phyloP scores from a whole-genome alignment of 352 stramenopile species.

The Pythium myriotylum region DNA sequence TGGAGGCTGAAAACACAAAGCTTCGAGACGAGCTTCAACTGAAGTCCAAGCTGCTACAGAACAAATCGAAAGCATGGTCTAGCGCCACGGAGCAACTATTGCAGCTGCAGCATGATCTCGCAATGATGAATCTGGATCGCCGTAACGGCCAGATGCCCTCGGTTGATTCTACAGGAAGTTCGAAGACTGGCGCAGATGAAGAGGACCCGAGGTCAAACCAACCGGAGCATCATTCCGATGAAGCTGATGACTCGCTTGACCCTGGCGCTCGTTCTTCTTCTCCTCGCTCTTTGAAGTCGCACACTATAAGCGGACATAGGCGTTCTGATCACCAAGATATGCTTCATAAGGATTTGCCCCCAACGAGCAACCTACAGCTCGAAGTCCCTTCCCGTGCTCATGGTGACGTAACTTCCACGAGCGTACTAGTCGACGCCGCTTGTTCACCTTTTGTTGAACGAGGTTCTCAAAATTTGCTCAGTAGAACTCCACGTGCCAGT shows the following conservation, averaged over 20 bases:
- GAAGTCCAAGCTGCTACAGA: slow-evolving; percentile 81
- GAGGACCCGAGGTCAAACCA: slow-evolving; percentile 1
- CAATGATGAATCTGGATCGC: slow-evolving; percentile 76
- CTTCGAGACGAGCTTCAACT: slow-evolving; percentile 78
- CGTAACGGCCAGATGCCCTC: slow-evolving; percentile 2
- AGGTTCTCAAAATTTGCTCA: background rate
- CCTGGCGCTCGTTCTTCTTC: background rate
- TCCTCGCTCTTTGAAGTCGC: background rate
- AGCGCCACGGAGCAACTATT: slow-evolving; percentile 75
- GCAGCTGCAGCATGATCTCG: slow-evolving; percentile 79
- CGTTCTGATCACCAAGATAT: too few species aligned
- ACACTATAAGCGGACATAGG: too few species aligned
- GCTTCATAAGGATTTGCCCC: background rate
- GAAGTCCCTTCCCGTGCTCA: background rate
- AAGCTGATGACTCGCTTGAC: background rate
- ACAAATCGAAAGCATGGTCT: slow-evolving; percentile 85
- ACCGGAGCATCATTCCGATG: background rate
- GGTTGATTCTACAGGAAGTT: too few species aligned
- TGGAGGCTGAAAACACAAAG: slow-evolving; percentile 74
- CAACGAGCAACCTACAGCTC: background rate
- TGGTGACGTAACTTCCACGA: background rate
- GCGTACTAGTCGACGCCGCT: slow-evolving; percentile 24
- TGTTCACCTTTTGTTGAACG: slow-evolving; percentile 30
- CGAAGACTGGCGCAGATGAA: background rate
- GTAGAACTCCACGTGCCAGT: too few species aligned